Conservation (phyloP, 2,329 filamentous ascomycete species). For the Clarireedia sp. region DNA sequence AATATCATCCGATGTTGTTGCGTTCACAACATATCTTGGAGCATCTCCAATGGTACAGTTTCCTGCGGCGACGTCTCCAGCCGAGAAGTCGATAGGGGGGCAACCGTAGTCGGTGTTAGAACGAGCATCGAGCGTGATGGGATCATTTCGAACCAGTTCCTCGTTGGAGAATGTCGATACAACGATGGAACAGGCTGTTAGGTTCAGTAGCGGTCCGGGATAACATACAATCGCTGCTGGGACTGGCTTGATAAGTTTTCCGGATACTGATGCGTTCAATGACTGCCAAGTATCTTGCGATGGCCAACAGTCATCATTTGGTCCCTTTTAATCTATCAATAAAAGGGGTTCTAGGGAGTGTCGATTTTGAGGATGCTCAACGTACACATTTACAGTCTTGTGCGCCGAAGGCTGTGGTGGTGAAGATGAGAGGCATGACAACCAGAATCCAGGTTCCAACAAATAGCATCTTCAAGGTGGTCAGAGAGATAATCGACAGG, state of each 20-base stretch:
- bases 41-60: slow-evolving; percentile 33
- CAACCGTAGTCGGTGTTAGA: slow-evolving; percentile 38
- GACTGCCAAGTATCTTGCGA: slow-evolving; percentile 23
- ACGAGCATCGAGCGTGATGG: slow-evolving; percentile 34
- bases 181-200: slow-evolving; percentile 28
- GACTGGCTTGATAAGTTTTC: slow-evolving; percentile 28
- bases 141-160: slow-evolving; percentile 32
- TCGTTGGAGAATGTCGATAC: slow-evolving; percentile 26
- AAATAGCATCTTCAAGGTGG: no score
- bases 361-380: not conserved
- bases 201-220: slow-evolving; percentile 25
- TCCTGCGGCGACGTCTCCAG: slow-evolving; percentile 9
- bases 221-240: slow-evolving; percentile 32
- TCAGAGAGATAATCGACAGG: no score
- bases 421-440: not conserved
- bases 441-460: no score
- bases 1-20: slow-evolving; percentile 31
- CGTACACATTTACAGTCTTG: slow-evolving; percentile 8
- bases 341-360: no score
- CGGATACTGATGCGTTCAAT: slow-evolving; percentile 30
- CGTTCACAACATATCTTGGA: slow-evolving; percentile 33
- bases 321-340: slow-evolving; percentile 7
- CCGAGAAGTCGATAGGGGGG: slow-evolving; percentile 12
- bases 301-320: slow-evolving; percentile 29
- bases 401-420: no score